phyloP scores from a whole-genome alignment of 371 early-diverging fungal genomes.

The Phascolomyces articulosus region DNA sequence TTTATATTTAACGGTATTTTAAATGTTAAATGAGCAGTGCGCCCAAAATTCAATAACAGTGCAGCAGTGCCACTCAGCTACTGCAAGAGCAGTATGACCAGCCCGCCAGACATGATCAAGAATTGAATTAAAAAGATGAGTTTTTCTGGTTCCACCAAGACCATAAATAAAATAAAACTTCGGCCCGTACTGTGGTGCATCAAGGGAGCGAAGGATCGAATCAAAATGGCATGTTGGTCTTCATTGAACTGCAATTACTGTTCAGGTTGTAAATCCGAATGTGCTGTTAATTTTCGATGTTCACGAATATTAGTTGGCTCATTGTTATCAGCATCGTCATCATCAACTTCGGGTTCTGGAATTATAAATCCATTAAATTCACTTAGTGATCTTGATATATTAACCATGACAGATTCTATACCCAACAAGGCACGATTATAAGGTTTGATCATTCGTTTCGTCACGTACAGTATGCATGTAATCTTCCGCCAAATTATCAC shows the following conservation, averaged over 20 bases:
- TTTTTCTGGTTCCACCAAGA: neutral
- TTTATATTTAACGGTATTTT: conserved; percentile 1
- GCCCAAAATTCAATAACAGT: conserved; percentile 1
- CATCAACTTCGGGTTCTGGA: neutral
- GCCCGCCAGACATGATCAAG: neutral
- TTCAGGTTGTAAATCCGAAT: too few species aligned
- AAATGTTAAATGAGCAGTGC: conserved; percentile 9
- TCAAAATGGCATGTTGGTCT: too few species aligned
- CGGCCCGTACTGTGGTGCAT: neutral
- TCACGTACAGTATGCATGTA: neutral
- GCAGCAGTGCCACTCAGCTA: conserved; percentile 10
- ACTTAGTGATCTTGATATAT: neutral
- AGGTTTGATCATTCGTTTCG: neutral
- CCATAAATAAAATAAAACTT: neutral
- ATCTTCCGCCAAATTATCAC: neutral
- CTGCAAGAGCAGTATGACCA: conserved; percentile 6
- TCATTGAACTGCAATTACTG: too few species aligned
- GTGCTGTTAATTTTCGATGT: too few species aligned
- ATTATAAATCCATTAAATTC: neutral
- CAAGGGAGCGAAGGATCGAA: too few species aligned
- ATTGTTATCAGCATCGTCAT: neutral
- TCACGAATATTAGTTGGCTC: too few species aligned
- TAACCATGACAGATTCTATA: neutral
- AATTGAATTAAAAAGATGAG: neutral
- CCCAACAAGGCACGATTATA: neutral